A percentile compares a stretch with the other conserved stretches of the same genome.
Evolutionary conservation across 2,329 filamentous ascomycete genomes (phyloP).

Genomic region (Penicillium crustosum): DNA sequence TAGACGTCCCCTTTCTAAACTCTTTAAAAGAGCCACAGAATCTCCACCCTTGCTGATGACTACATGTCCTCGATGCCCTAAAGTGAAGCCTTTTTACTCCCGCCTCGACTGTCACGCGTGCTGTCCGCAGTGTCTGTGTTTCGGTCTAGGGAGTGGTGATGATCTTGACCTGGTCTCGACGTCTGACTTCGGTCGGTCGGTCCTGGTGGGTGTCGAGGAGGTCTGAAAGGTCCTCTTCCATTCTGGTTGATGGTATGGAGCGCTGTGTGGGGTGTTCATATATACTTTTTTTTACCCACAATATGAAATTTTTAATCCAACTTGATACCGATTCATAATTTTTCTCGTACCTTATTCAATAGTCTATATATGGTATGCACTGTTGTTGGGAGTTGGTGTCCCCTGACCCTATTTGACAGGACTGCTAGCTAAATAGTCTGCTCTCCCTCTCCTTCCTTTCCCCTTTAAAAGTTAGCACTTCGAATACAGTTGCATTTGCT

Average conservation of each 20-base stretch:
- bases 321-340: neutral
- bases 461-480: too few species aligned
- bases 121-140: constrained; percentile 36
- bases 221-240: constrained; percentile 72
- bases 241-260: constrained; percentile 55
- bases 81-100: constrained; percentile 72
- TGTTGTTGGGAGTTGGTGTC: too few species aligned
- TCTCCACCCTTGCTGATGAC: constrained; percentile 93
- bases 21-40: constrained; percentile 90
- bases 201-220: constrained; percentile 81
- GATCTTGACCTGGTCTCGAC: constrained; percentile 77
- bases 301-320: too few species aligned
- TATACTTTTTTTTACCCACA: too few species aligned
- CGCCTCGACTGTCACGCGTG: constrained; percentile 35
- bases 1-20: constrained; percentile 87
- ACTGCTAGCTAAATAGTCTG: too few species aligned
- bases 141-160: constrained; percentile 86
- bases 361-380: too few species aligned
- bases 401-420: too few species aligned
- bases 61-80: constrained; percentile 79
- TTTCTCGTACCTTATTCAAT: too few species aligned
- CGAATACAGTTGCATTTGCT: too few species aligned
- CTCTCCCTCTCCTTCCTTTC: too few species aligned
- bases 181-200: constrained; percentile 75
- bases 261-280: neutral